Evolutionary conservation across 2,329 filamentous ascomycete genomes (phyloP), one percentile per base, ranked within the genome.

Genomic region (Clathrospora elynae): DNA sequence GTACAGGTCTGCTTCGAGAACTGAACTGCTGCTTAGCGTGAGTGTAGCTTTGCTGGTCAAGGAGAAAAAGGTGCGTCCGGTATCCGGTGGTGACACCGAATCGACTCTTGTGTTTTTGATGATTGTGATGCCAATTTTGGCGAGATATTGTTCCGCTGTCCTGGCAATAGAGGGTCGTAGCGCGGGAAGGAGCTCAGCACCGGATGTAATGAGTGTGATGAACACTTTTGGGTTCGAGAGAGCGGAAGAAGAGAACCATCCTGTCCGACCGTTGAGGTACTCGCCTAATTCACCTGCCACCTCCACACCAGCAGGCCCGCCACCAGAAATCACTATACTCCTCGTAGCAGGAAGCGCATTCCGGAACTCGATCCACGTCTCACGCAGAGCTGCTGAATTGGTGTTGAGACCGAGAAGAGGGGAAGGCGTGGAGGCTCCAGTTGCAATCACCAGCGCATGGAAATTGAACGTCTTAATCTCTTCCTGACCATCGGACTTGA

Each of bases 1-100:
- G 57, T 78, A 82, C 16, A 80, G 48, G 52, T 83, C 80, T 2
- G 74, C 71, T 1, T 70, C 68, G 25, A 78, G 52, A 2, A 62
- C 70, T 31, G 73, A 67, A 28, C 79, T 79, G 43, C 78, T 75
- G 46, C 49, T 42, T 10, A 70, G 53, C 1, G 49, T 54, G 34
- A 68, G 13, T 16, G 79, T 55, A n/a, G n/a, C n/a, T n/a, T n/a
- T n/a, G n/a, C n/a, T n/a, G n/a, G n/a, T n/a, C n/a, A n/a, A n/a
- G n/a, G n/a, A n/a, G n/a, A n/a, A n/a, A n/a, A n/a, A n/a, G 3
- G 71, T 70, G 46, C 72, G 76, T 18, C 68, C 72, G 22, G 71
- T 66, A 2, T 61, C 49, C 6, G 55, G 49, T 5, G 42, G 26
- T 6, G 35, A 33, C 5, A 46, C 31, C 13, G 55, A 57, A 13